Evolutionary conservation across 768 basidiomycete genomes (phyloP), one percentile per base, ranked within the genome.

Genomic region (Suillus placidus): DNA sequence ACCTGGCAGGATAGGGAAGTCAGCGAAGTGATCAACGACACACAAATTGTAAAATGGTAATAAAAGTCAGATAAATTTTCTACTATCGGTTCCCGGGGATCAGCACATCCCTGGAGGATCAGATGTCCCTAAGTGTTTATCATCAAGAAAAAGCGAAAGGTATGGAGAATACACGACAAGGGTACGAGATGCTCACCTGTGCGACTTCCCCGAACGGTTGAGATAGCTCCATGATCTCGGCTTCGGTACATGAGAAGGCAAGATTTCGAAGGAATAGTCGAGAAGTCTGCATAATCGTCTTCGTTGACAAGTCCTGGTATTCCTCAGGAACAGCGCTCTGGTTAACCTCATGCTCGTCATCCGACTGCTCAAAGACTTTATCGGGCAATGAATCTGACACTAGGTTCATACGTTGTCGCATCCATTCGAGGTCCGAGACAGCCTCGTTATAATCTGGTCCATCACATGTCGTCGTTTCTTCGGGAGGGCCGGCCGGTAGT

Each of bases 191-290:
- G 60, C 87, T 83, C 67, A 94, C 94, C 90, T 95, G 91, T 49
- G 83, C 83, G 40, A 97, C 74, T 54, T 86, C 81, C 10, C 96
- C 96, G 73, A 86, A 93, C 0, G 84, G 80, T 4, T 77, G 74
- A 75, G 95, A 95, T 2, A 89, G 81, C 14, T 83, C 81, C 3
- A 76, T 71, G 1, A 99, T 78, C 60, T 97, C 95, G 2, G 81
- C 76, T 20, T 91, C 85, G 8, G 90, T 89, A 64, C 92, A 93
- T 0, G 89, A 86, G 72, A 95, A 99, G 0, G 95, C 83, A n/a
- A 99, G 78, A 73, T 99, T 99, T n/a, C 97, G 93, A 6, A 99
- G 80, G 73, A 99, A 99, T 2, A 99, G 80, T 5, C 96, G 87
- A 1, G 87, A 84, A 0, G 95, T 96, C 64, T 85, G 83, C 6